These are phyloP conservation scores for Nakazawaea wickerhamii DNA, from an alignment of 805 yeast genomes.

Conservation along the genomic window DNA sequence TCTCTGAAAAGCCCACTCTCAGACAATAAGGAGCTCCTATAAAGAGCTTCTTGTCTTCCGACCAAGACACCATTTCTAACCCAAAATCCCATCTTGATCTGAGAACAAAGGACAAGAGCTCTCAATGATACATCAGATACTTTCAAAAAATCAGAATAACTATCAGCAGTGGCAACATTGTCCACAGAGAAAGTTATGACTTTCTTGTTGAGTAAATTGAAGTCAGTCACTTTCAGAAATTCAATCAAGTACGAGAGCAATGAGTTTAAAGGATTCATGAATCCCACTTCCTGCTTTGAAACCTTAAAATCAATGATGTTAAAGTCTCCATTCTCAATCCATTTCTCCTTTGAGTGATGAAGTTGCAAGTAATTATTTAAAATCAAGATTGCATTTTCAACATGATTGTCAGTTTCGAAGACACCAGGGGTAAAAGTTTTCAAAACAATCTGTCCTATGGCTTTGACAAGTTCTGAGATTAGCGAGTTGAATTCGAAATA, in stretches of 20 bases:
- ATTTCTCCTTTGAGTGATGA: slow-evolving; percentile 22
- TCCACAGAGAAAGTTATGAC: slow-evolving; percentile 13
- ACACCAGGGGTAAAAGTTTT: slow-evolving; percentile 13
- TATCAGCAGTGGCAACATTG: slow-evolving; percentile 7
- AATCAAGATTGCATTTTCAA: slow-evolving; percentile 30
- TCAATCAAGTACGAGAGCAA: slow-evolving; percentile 43
- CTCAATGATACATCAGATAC: slow-evolving; percentile 56
- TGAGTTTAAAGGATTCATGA: slow-evolving; percentile 55
- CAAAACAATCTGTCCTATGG: slow-evolving; percentile 22
- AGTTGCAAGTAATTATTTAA: slow-evolving; percentile 28
- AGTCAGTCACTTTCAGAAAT: slow-evolving; percentile 25
- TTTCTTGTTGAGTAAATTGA: slow-evolving; percentile 18
- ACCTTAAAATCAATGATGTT: slow-evolving; percentile 27
- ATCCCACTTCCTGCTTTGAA: slow-evolving; percentile 46
- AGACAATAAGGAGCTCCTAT: slow-evolving; percentile 36
- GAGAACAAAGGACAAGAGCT: slow-evolving; percentile 55
- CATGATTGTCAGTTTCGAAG: slow-evolving; percentile 8
- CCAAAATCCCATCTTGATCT: slow-evolving; percentile 64
- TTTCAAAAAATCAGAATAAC: slow-evolving; percentile 31
- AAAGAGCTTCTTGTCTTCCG: slow-evolving; percentile 44
- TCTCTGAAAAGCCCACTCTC: slow-evolving; percentile 39
- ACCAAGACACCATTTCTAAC: slow-evolving; percentile 62
- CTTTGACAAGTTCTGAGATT: slow-evolving; percentile 20
- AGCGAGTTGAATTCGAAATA: slow-evolving; percentile 36
- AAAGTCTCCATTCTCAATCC: slow-evolving; percentile 20